A percentile compares a stretch with the other conserved stretches of the same genome.
phyloP scores from a whole-genome alignment of 306 rosid species.

The Cucurbita argyrosperma region DNA sequence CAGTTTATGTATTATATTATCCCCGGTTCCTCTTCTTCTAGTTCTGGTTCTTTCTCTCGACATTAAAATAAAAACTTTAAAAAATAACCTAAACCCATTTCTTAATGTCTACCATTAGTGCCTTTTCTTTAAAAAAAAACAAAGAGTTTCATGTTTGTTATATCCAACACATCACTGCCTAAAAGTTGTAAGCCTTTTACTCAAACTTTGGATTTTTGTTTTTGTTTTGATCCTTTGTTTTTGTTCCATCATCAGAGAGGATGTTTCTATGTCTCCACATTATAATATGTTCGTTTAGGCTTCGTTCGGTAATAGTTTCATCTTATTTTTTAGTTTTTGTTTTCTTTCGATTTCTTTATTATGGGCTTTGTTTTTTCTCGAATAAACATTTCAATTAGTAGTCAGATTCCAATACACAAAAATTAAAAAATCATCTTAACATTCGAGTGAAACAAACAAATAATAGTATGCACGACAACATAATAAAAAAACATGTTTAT shows the following conservation, averaged over 20 bases:
- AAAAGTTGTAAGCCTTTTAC: slow-evolving; percentile 3
- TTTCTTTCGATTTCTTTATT: too few relatives aligned
- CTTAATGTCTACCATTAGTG: slow-evolving; percentile 11
- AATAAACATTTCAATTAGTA: too few relatives aligned
- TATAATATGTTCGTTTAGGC: too few relatives aligned
- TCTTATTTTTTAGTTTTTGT: too few relatives aligned
- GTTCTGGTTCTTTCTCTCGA: background rate
- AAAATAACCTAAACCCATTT: slow-evolving; percentile 1
- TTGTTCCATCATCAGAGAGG: background rate
- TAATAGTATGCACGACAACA: too few relatives aligned
- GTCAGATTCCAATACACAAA: too few relatives aligned
- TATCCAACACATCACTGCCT: background rate
- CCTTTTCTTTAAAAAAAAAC: background rate
- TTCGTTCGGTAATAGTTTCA: too few relatives aligned
- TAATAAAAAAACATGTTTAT: too few relatives aligned
- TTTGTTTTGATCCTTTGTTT: background rate
- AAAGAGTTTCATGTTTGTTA: background rate
- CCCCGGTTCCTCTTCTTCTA: background rate
- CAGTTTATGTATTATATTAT: background rate
- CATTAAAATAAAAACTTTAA: too few relatives aligned
- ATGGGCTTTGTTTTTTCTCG: too few relatives aligned
- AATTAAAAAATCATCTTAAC: too few relatives aligned
- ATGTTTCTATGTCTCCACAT: background rate
- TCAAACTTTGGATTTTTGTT: background rate
- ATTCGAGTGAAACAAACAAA: too few relatives aligned